phyloP scores from a whole-genome alignment of 768 basidiomycete species.

The Filobasidium wieringae region DNA sequence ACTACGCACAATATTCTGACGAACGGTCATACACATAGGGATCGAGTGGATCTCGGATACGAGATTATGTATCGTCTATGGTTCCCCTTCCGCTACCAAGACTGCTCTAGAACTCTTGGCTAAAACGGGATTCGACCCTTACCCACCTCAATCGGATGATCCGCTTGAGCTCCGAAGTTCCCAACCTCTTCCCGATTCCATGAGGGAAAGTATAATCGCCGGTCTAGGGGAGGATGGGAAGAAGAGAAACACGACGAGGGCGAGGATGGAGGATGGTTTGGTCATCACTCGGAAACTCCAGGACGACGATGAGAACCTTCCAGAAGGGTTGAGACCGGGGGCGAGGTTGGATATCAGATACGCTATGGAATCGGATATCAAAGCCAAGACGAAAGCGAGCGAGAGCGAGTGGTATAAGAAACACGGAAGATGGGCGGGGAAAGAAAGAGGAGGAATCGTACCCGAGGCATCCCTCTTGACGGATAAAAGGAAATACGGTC shows the following conservation, averaged over 20 bases:
- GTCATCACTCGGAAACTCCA: neutral
- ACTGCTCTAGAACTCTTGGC: slow-evolving; percentile 27
- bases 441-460: slow-evolving; percentile 12
- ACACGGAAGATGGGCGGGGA: slow-evolving; percentile 31
- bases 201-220: slow-evolving; percentile 9
- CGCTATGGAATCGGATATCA: slow-evolving; percentile 25
- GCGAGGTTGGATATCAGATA: slow-evolving; percentile 30
- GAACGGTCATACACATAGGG: slow-evolving; percentile 14
- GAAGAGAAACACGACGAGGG: slow-evolving; percentile 12
- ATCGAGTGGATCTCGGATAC: slow-evolving; percentile 39
- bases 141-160: slow-evolving; percentile 29
- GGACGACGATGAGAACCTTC: slow-evolving; percentile 13
- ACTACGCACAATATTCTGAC: neutral
- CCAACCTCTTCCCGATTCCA: slow-evolving; percentile 28
- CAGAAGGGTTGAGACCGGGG: slow-evolving; percentile 26
- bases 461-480: neutral
- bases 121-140: slow-evolving; percentile 35
- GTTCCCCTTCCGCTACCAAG: slow-evolving; percentile 22
- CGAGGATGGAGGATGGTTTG: neutral
- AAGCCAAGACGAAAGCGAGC: slow-evolving; percentile 24
- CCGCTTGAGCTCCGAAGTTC: slow-evolving; percentile 32
- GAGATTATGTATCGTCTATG: slow-evolving; percentile 28
- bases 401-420: slow-evolving; percentile 30
- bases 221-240: neutral
- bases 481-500: neutral